A percentile compares a stretch with the other conserved stretches of the same genome.
Evolutionary conservation across 371 early-diverging fungal genomes (phyloP).

Genomic region (Batrachochytrium dendrobatidis): DNA sequence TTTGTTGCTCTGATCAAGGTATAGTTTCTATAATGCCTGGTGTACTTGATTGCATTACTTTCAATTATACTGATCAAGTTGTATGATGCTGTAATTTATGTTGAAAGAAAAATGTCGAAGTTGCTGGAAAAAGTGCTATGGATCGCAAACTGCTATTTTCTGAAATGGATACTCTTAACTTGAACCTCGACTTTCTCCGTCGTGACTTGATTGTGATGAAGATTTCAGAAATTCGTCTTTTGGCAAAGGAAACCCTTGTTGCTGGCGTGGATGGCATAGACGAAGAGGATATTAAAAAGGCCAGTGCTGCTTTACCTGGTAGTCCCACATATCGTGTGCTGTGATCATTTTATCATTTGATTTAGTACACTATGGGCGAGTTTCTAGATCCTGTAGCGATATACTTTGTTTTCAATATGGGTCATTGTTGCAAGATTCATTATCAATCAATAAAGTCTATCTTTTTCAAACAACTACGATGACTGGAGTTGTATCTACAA

Average conservation of each 20-base stretch:
- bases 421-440: too few species aligned
- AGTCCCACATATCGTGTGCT: constrained; percentile 32
- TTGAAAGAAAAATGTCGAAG: constrained; percentile 59
- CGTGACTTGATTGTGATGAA: constrained; percentile 28
- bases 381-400: too few species aligned
- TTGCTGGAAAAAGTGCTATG: constrained; percentile 64
- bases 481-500: too few species aligned
- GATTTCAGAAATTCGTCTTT: constrained; percentile 23
- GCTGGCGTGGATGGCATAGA: constrained; percentile 9
- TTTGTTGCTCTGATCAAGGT: constrained; percentile 58
- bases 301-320: constrained; percentile 38
- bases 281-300: constrained; percentile 36
- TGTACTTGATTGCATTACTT: not conserved
- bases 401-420: too few species aligned
- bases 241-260: constrained; percentile 17
- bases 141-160: constrained; percentile 72
- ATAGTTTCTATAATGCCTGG: not conserved
- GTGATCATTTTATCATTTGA: constrained; percentile 1
- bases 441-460: too few species aligned
- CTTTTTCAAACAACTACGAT: too few species aligned
- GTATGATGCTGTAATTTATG: constrained; percentile 2
- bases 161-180: constrained; percentile 61
- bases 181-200: constrained; percentile 34
- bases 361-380: too few species aligned
- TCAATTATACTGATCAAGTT: not conserved